Base-by-base conservation (phyloP, 495 filamentous ascomycete species). In the Tuber magnatum region DNA sequence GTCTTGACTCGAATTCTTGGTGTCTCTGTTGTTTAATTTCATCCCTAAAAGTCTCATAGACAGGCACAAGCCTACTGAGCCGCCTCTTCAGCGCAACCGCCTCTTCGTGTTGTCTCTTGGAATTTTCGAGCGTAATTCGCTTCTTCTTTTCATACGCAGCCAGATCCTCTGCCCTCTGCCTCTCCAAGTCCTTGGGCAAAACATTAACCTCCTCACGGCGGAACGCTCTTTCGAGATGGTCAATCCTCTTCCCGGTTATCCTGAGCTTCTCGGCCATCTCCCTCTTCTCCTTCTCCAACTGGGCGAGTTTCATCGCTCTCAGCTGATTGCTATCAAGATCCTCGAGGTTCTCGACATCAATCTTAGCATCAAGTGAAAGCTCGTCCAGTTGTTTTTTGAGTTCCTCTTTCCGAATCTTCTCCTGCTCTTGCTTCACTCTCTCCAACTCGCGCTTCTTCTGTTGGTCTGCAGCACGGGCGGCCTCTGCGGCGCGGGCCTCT, bases 261-360 rank as follows among this genome's bases (percentile, higher is more conserved):
- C 94, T 91, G 68, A 98, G 87, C 81, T 92, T 93, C 84, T 97
- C 94, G 68, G 90, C 89, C 78, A 97, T 89, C 80, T 89, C 94
- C 81, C 94, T 96, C 90, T 98, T 99, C 86, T 99, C 96, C 75
- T 94, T 93, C 85, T 98, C 95, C 24, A 99, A 89, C 83, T 97
- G 94, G 65, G 92, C 91, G 65, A 99, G 89, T 86, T 97, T 97
- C 85, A 99, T 91, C 74, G 92, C 90, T 83, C 95, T 93, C 78
- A 99, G 90, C 78, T 91, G 91, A 83, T 92, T 92, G 82, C 89
- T 91, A 84, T 98, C 95, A 65, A 97, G 88, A 74, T 94, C 94
- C 76, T 93, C 90, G 38, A 90, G 82, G 65, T 90, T 87, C 68
- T 89, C 88, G 68, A 93, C 84, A 80, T 97, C 92, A 68, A 97